phyloP scores from a whole-genome alignment of 805 yeast genomes.

The Yamadazyma phyllophila region DNA sequence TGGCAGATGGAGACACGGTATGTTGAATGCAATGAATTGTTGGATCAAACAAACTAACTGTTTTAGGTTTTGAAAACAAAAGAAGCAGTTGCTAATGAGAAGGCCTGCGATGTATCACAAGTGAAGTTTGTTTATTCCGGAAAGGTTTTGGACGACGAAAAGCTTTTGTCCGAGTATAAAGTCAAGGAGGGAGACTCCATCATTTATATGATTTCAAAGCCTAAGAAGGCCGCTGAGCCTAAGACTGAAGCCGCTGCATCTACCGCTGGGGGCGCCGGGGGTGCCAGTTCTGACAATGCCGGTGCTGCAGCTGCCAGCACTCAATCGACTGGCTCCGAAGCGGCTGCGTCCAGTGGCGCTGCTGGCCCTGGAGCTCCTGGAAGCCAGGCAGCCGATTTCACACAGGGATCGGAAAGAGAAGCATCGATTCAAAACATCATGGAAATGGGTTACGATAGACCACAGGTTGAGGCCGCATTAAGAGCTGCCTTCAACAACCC shows the following conservation, averaged over 20 bases:
- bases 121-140: conserved; percentile 91
- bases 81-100: conserved; percentile 64
- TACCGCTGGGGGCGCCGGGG: conserved; percentile 8
- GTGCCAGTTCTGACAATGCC: conserved; percentile 10
- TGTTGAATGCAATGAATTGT: conserved; percentile 19
- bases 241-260: conserved; percentile 25
- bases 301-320: conserved; percentile 21
- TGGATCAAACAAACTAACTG: background rate
- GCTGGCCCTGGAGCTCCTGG: conserved; percentile 12
- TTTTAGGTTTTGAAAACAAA: conserved; percentile 61
- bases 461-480: conserved; percentile 84
- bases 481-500: conserved; percentile 97
- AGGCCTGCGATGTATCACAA: conserved; percentile 55
- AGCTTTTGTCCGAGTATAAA: conserved; percentile 66
- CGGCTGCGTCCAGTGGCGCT: background rate
- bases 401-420: conserved; percentile 76
- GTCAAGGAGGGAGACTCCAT: conserved; percentile 85
- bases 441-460: conserved; percentile 94
- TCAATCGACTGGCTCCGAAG: conserved; percentile 8
- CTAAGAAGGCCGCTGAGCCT: conserved; percentile 29
- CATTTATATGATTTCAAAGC: conserved; percentile 79
- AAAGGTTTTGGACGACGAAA: conserved; percentile 82
- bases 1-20: conserved; percentile 68
- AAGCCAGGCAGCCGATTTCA: conserved; percentile 47
- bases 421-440: conserved; percentile 76